Conservation (phyloP, 371 early-diverging fungal species). For the Lichtheimia ramosa region DNA sequence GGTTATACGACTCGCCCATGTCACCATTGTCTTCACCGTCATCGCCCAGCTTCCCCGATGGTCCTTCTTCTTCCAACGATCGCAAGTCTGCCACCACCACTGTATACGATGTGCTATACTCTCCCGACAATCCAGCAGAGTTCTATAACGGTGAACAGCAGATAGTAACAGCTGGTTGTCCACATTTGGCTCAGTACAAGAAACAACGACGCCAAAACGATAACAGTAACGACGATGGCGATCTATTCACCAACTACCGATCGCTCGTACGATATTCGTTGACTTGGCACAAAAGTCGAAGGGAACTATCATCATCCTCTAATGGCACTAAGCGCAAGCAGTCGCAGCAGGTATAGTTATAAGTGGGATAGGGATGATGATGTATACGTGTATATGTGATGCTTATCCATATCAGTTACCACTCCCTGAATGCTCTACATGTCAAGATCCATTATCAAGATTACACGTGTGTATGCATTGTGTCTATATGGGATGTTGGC, state of each 20-base stretch:
- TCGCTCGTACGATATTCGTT: conserved; percentile 37
- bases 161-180: conserved; percentile 31
- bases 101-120: conserved; percentile 39
- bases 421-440: conserved; percentile 64
- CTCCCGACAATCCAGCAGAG: conserved; percentile 32
- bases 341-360: conserved; percentile 10
- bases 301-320: neutral
- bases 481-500: conserved; percentile 66
- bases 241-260: conserved; percentile 33
- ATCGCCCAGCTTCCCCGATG: conserved; percentile 20
- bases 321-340: conserved; percentile 21
- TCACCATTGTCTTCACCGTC: conserved; percentile 21
- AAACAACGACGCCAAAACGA: conserved; percentile 15
- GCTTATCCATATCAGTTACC: conserved; percentile 54
- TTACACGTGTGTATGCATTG: conserved; percentile 85
- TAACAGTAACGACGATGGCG: conserved; percentile 10
- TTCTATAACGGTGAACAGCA: conserved; percentile 29
- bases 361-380: no score
- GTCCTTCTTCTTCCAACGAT: neutral
- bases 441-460: conserved; percentile 63
- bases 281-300: conserved; percentile 29
- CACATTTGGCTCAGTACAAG: conserved; percentile 33
- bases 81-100: conserved; percentile 11
- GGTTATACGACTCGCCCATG: conserved; percentile 21
- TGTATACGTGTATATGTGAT: neutral